Evolutionary conservation across 2,329 filamentous ascomycete species (phyloP).

Genomic region (Xylaria sp.): DNA sequence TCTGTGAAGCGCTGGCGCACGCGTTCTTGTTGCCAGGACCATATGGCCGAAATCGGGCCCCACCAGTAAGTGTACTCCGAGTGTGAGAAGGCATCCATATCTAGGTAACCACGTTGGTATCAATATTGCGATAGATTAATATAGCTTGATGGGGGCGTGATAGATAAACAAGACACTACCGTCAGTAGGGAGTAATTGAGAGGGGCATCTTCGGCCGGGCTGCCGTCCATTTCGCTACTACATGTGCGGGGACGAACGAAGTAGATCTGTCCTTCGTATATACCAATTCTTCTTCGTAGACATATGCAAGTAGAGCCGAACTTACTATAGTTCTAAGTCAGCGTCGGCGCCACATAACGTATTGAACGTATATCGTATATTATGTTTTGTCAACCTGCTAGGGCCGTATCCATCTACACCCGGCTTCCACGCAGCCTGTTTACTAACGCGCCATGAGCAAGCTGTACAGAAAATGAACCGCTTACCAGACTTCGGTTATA

Average conservation of each 20-base stretch:
- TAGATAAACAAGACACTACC: background rate
- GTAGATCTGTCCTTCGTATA: no score
- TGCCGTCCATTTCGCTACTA: background rate
- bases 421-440: no score
- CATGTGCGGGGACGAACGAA: background rate
- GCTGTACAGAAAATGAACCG: background rate
- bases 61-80: conserved; percentile 40
- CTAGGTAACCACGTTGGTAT: conserved; percentile 19
- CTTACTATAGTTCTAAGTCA: conserved; percentile 6
- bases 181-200: background rate
- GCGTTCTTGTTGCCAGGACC: conserved; percentile 34
- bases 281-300: background rate
- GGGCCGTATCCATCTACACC: no score
- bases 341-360: background rate
- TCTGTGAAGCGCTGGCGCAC: conserved; percentile 37
- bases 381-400: background rate
- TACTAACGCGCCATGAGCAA: no score
- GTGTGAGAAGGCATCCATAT: conserved; percentile 36
- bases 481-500: conserved; percentile 37
- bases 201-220: background rate
- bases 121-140: background rate
- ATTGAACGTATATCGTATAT: background rate
- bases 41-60: conserved; percentile 33
- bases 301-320: background rate
- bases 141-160: background rate